These are phyloP conservation scores for slime mould (Dictyostelium discoideum) DNA, from an alignment of 78 protist species.

Conservation along the genomic window DNA sequence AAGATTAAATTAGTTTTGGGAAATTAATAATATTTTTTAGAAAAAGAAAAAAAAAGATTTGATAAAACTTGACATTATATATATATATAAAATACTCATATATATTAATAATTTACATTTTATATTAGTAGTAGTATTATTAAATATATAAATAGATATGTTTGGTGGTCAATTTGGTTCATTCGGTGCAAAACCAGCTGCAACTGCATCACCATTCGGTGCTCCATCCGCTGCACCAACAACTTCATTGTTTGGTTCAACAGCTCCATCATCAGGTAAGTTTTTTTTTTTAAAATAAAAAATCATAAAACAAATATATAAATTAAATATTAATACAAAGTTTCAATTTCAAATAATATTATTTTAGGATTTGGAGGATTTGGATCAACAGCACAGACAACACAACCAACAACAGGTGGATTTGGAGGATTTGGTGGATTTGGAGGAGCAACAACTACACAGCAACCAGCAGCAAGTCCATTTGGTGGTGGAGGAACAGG, in stretches of 20 bases:
- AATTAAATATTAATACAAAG: neutral
- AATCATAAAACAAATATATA: too few species aligned
- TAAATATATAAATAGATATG: neutral
- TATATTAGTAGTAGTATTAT: neutral
- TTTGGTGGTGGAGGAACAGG: neutral
- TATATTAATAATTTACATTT: too few species aligned
- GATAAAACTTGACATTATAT: neutral
- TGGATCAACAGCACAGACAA: neutral
- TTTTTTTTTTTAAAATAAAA: too few species aligned
- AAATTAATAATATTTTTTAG: neutral
- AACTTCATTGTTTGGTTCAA: slow-evolving; percentile 19
- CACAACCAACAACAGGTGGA: neutral
- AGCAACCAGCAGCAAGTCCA: neutral
- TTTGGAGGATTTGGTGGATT: slow-evolving; percentile 41
- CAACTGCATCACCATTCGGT: slow-evolving; percentile 28
- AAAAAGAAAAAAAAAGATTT: neutral
- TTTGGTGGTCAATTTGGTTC: slow-evolving; percentile 21
- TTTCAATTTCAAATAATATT: neutral
- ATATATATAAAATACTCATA: too few species aligned
- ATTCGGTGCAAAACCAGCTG: slow-evolving; percentile 14
- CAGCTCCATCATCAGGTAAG: slow-evolving; percentile 1
- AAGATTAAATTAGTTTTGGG: neutral
- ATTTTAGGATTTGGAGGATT: slow-evolving; percentile 23
- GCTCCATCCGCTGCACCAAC: neutral
- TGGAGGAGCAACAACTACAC: neutral